Evolutionary conservation across 495 filamentous ascomycete genomes (phyloP), one percentile per base, ranked within the genome.

Genomic region (Penicillium argentinense): DNA sequence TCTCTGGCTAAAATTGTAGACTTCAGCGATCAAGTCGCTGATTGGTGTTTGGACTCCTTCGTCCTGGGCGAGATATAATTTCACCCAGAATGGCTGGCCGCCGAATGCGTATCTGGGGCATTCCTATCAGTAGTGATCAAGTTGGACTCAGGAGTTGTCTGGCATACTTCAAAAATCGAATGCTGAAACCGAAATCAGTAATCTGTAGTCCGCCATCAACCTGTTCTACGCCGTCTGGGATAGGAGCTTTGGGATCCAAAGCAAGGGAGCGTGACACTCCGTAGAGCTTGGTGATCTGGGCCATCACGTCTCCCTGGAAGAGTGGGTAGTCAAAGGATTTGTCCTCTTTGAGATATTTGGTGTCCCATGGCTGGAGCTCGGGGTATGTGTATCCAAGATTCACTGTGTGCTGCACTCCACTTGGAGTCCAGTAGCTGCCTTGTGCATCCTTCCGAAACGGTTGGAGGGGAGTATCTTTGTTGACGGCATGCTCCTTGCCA

Each of bases 311-410:
- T 4, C 45, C 33, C n/a, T 49, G 47, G 4, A 72, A 51, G 9
- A 57, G 51, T 9, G 5, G 18, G 9, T 39, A 17, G 18, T 3
- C 42, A 37, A 24, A 57, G 18, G 22, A 44, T 42, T 9, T 61
- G 33, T 30, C 47, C 51, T 44, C n/a, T 9, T 39, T 34, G n/a
- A 9, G 25, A 13, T 47, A 47, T 13, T 48, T 44, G 5, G 7
- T 12, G 1, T 51, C 26, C 68, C 68, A 71, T 38, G 64, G 63
- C 3, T 54, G 42, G n/a, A 74, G 53, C 51, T 79, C 76, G 0
- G 75, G 76, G 51, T 79, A 79, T 9, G 72, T 71, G 52, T 76
- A 73, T 13, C 73, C 76, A 24, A 77, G 73, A n/a, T 42, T 50
- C 6, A 52, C 48, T 14, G 53, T 45, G 11, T 54, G 44, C 9